Base-by-base conservation (phyloP, 2,329 filamentous ascomycete species). In the Arthroderma sp. region DNA sequence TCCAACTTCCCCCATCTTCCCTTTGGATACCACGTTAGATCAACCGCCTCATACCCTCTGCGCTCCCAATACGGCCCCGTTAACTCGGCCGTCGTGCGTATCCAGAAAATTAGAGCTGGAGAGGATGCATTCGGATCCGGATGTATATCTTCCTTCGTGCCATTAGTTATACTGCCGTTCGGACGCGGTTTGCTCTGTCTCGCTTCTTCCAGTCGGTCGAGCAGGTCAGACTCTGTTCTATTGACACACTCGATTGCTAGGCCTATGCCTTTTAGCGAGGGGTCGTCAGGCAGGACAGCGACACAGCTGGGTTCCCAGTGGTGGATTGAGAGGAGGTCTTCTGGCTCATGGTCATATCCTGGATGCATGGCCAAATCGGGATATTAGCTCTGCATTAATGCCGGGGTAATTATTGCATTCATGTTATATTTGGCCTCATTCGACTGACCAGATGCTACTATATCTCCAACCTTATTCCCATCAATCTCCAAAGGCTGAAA, bases 251-350 rank as follows among this genome's bases (percentile, higher is more conserved):
- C 42, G 8, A 36, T 31, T 1, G 48, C 48, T 32, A 50, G 22
- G 4, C 48, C 48, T 28, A 44, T 38, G 27, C 40, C 43, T 38
- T 38, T 11, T 11, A 50, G 36, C 10, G 48, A 42, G 5, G 42
- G 39, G 36, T 50, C 48, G 29, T 36, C 44, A 5, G 36, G 40
- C 27, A 38, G 28, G 34, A 47, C 31, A 6, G 45, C 42, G 6
- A 50, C 48, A 7, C 44, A 42, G 5, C 36, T 40, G 6, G 48
- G 48, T 11, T 50, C 48, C 48, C 48, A 50, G 9, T 50, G 38
- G 5, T 36, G 29, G 29, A 50, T 45, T 5, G 34, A 38, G n/a
- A 47, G 32, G 6, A 50, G 15, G 10, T 47, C 34, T 8, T 31
- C 39, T 7, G 48, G 48, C 28, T 50, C 48, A 6, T 22, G 8